Conservation (phyloP, 345 rosid genomes). For the Camelina hispida region DNA sequence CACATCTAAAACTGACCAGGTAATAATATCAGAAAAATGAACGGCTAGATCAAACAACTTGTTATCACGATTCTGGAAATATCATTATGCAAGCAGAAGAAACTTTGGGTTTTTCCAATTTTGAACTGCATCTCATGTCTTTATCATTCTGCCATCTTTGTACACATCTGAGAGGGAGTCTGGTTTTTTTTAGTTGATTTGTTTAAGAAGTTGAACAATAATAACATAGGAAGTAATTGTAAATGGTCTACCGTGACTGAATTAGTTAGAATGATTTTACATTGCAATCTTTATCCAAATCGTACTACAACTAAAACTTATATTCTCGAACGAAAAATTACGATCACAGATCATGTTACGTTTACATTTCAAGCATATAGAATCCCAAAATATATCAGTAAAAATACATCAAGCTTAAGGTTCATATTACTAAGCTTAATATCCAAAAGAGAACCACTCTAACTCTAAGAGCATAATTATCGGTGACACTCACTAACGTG, state of each 20-base stretch:
- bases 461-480: too few species aligned
- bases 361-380: too few species aligned
- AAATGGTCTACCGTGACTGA: not conserved
- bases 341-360: too few species aligned
- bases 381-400: too few species aligned
- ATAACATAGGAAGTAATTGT: not conserved
- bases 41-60: slow-evolving; percentile 8
- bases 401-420: too few species aligned
- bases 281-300: too few species aligned
- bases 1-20: not conserved
- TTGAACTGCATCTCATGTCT: slow-evolving; percentile 16
- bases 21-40: not conserved
- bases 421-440: too few species aligned
- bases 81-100: slow-evolving; percentile 26
- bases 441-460: too few species aligned
- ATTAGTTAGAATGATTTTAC: too few species aligned
- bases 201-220: not conserved
- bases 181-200: not conserved
- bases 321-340: too few species aligned
- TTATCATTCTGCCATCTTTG: slow-evolving; percentile 12
- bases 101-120: slow-evolving; percentile 28
- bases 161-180: slow-evolving; percentile 3
- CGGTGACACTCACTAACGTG: too few species aligned
- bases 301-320: too few species aligned
- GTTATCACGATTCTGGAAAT: slow-evolving; percentile 15